Conservation (phyloP, 1,284 basidiomycete species). For the Pisolithus thermaeus region DNA sequence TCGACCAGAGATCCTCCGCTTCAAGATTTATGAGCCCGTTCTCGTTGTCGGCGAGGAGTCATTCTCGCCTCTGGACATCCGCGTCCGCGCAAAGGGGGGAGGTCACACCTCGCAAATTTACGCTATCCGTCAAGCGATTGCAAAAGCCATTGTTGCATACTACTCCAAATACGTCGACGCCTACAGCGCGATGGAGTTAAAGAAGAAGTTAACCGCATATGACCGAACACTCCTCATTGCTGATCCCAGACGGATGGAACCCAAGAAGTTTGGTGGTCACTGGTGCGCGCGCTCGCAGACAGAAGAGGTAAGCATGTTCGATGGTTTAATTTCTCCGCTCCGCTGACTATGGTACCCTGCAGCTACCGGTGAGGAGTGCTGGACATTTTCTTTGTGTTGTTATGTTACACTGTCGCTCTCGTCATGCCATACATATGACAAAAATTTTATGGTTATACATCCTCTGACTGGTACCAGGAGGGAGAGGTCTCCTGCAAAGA, state of each 20-base stretch:
- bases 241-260: slow-evolving; percentile 98
- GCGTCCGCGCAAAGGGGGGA: slow-evolving; percentile 98
- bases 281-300: slow-evolving; percentile 95
- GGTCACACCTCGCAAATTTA: slow-evolving; percentile 99
- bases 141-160: slow-evolving; percentile 97
- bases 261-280: slow-evolving; percentile 98
- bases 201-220: slow-evolving; percentile 94
- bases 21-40: slow-evolving; percentile 98
- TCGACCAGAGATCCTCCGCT: slow-evolving; percentile 90
- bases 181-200: slow-evolving; percentile 92
- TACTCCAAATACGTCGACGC: slow-evolving; percentile 99
- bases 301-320: slow-evolving; percentile 69
- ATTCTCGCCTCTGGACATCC: slow-evolving; percentile 87
- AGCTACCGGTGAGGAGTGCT: slow-evolving; percentile 79
- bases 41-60: slow-evolving; percentile 86
- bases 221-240: slow-evolving; percentile 95
- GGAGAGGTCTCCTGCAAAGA: no score
- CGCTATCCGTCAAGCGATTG: slow-evolving; percentile 98
- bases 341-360: slow-evolving; percentile 15
- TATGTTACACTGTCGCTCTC: slow-evolving; percentile 38
- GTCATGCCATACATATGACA: slow-evolving; percentile 36
- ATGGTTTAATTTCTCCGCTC: background rate
- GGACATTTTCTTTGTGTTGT: slow-evolving; percentile 34
- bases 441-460: no score
- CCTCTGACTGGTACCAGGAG: no score